Evolutionary conservation across 257 asterid species (phyloP).

Genomic region (Solanum raphanifolium): DNA sequence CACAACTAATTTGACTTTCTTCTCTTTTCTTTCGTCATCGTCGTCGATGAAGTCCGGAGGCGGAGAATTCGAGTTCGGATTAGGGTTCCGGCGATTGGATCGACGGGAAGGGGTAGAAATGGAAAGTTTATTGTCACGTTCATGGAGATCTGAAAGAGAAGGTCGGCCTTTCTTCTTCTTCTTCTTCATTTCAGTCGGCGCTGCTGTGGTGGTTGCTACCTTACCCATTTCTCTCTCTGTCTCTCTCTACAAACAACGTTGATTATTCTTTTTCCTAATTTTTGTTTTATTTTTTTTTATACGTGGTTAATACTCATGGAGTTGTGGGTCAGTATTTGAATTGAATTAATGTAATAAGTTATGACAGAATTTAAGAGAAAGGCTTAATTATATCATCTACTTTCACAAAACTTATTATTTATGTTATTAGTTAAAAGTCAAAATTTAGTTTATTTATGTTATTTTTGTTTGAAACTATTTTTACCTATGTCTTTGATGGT

Average conservation of each 20-base stretch:
- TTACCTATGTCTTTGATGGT: too few relatives aligned
- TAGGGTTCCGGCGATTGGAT: conserved; percentile 59
- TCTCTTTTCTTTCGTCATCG: conserved; percentile 82
- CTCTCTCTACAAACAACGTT: neutral
- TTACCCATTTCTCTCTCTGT: conserved; percentile 40
- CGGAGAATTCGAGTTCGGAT: conserved; percentile 6
- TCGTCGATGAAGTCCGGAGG: conserved; percentile 35
- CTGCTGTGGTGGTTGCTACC: conserved; percentile 27
- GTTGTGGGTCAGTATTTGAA: neutral
- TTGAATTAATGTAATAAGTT: neutral
- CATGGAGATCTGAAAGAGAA: conserved; percentile 26
- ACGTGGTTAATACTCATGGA: neutral
- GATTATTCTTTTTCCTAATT: neutral
- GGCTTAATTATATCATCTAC: neutral
- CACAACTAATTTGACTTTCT: conserved; percentile 83
- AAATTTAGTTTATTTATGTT: too few relatives aligned
- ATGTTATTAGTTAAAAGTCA: too few relatives aligned
- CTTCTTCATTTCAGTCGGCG: conserved; percentile 35
- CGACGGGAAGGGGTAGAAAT: conserved; percentile 24
- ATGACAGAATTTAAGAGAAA: neutral
- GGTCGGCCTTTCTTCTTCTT: conserved; percentile 93
- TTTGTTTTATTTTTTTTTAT: neutral
- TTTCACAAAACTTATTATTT: too few relatives aligned
- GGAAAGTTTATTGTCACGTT: conserved; percentile 10
- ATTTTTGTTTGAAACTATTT: too few relatives aligned